phyloP scores from a whole-genome alignment of 2,329 filamentous ascomycete species.

The Xylariales sp. region DNA sequence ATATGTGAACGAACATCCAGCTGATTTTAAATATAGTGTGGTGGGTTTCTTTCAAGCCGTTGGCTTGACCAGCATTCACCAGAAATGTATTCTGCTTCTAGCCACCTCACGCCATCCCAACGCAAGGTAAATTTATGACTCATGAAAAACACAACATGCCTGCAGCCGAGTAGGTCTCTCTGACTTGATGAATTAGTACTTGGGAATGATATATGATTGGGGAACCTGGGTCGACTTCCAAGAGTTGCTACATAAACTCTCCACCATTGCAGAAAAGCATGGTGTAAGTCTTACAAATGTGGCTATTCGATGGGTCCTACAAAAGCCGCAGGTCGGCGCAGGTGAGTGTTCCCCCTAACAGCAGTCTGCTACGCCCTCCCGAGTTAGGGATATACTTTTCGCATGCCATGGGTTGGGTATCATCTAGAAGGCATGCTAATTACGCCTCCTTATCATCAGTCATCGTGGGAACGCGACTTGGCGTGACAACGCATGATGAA shows the following conservation, averaged over 20 bases:
- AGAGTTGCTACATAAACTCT: conserved; percentile 44
- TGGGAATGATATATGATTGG: conserved; percentile 50
- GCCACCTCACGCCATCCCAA: conserved; percentile 51
- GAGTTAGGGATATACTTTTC: neutral
- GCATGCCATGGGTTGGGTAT: too few relatives aligned
- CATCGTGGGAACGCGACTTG: conserved; percentile 51
- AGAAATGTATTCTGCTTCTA: conserved; percentile 48
- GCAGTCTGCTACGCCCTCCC: neutral
- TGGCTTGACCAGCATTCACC: conserved; percentile 51
- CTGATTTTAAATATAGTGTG: conserved; percentile 44
- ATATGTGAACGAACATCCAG: too few relatives aligned
- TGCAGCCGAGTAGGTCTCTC: neutral
- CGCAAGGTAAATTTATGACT: conserved; percentile 45
- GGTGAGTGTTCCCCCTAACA: conserved; percentile 15
- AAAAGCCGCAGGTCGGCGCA: conserved; percentile 50
- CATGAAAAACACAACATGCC: neutral
- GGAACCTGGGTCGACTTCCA: conserved; percentile 50
- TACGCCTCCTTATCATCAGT: conserved; percentile 33
- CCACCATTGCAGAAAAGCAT: conserved; percentile 43
- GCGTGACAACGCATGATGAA: conserved; percentile 44
- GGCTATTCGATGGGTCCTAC: conserved; percentile 51
- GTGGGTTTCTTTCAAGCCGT: conserved; percentile 51
- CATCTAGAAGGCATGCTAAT: conserved; percentile 3
- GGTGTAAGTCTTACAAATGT: conserved; percentile 48
- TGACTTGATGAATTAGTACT: conserved; percentile 40